Evolutionary conservation across 2,329 filamentous ascomycete species (phyloP), one percentile per base, ranked within the genome.

Genomic region (Apiospora rasikravindrae): DNA sequence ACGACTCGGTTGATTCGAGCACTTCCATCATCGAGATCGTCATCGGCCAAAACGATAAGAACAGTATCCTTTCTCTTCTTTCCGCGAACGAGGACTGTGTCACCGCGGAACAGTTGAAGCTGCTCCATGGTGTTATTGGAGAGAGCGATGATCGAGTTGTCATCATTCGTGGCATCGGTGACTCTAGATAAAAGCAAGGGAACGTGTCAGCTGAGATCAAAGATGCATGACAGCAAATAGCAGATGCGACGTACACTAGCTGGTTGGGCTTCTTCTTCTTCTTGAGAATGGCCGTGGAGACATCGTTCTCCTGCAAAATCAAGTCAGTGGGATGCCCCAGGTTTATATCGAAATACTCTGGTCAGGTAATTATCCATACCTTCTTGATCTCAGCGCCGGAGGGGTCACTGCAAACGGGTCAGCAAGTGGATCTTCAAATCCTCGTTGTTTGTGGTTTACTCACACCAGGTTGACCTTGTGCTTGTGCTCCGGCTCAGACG

Each of bases 251-350:
- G 83, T 88, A 97, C 95, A 99, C 97, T 83, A 99, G 86, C 81
- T 96, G 97, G 86, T 99, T 99, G 79, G 95, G 95, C 94, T 99
- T 99, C 95, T 99, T 99, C 93, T 99, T 99, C 90, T 98, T 98
- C 89, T 98, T 98, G 81, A 99, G 90, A 79, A 99, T 99, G 77
- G 96, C 96, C 66, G 96, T 99, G 70, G 96, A 91, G 74, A 92
- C 94, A 82, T 98, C 96, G 83, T 98, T 94, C 80, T 94, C 92
- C 92, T 97, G 80, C 73, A 75, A 64, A 42, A 57, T 44, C 73
- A 67, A 49, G 72, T 76, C 72, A 78, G 76, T 77, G 73, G 77
- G 57, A 71, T 76, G 72, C 78, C 76, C 77, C 74, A 77, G 44
- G 57, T 73, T 76, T 73, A 70, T 71, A 49, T 72, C 71, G 71